Base-by-base conservation (phyloP, 306 rosid species). In the Urtica urens region DNA sequence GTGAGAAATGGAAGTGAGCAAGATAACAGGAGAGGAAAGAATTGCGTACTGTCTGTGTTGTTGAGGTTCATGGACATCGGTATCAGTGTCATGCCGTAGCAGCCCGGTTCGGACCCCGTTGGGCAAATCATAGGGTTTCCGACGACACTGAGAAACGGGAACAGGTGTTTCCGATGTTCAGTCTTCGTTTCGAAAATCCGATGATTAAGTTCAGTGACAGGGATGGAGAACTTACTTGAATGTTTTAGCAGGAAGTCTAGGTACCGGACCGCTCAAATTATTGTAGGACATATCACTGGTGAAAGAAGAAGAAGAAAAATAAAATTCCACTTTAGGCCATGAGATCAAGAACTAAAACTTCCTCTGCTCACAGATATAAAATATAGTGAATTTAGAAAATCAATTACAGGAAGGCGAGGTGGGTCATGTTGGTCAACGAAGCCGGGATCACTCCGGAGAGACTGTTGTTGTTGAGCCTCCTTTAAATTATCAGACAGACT, bases 381-480 rank as follows among this genome's bases (percentile, higher is more conserved):
- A n/a, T n/a, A n/a, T n/a, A n/a, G n/a, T n/a, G n/a, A n/a, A n/a
- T n/a, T n/a, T n/a, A n/a, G n/a, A n/a, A n/a, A n/a, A n/a, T n/a
- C n/a, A n/a, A n/a, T 85, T 77, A 85, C 99, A 90, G 83, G 67
- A 81, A 90, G 57, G 77, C 60, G 62, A 90, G 92, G 58, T 78
- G 84, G 28, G 94, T 75, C 99, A 90, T 81, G 78, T 75, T 82
- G 51, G 87, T 94, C 53, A 90, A 70, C 25, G 87, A 77, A 43
- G 64, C 71, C 3, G 96, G 95, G 59, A 73, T 71, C 70, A 56
- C 67, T 58, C 83, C 99, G 23, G 75, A 62, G 57, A 90, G 79
- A 67, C 83, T 85, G 73, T 90, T 90, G 43, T 90, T 85, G 53
- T 85, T 90, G 44, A 90, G 87, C 79, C 99, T 79, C 96, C 99